Conservation (phyloP, 768 basidiomycete genomes). For the Lyophyllum shimeji region DNA sequence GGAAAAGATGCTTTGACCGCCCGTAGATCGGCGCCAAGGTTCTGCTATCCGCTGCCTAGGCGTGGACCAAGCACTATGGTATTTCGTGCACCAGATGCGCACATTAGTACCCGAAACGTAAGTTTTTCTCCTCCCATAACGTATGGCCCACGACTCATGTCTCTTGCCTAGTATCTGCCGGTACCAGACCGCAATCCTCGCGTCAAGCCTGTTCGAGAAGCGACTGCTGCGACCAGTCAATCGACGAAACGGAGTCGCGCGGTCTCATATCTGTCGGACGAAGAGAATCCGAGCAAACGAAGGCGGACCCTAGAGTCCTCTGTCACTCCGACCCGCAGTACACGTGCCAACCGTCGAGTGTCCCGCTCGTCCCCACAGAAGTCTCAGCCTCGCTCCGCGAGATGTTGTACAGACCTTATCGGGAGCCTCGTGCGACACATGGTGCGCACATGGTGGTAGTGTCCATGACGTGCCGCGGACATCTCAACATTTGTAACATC, state of each 20-base stretch:
- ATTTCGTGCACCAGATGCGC: background rate
- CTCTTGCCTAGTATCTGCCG: background rate
- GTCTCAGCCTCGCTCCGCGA: background rate
- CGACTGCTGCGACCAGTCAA: background rate
- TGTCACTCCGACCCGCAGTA: background rate
- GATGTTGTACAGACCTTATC: background rate
- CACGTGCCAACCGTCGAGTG: background rate
- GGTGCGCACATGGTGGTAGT: background rate
- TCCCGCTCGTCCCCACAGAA: background rate
- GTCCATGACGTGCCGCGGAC: background rate
- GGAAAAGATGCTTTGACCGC: background rate
- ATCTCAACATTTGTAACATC: background rate
- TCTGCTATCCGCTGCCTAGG: background rate
- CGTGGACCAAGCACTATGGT: background rate
- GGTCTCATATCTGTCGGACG: background rate
- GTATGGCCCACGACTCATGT: background rate
- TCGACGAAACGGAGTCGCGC: background rate
- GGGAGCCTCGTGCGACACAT: background rate
- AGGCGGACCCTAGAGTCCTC: background rate
- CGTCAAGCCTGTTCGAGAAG: background rate
- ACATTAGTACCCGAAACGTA: background rate
- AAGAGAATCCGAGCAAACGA: background rate
- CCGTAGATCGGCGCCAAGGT: background rate
- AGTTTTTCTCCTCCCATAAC: background rate
- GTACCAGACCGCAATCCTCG: background rate